phyloP scores from a whole-genome alignment of 306 rosid genomes.

The Chamaecrista fasciculata region DNA sequence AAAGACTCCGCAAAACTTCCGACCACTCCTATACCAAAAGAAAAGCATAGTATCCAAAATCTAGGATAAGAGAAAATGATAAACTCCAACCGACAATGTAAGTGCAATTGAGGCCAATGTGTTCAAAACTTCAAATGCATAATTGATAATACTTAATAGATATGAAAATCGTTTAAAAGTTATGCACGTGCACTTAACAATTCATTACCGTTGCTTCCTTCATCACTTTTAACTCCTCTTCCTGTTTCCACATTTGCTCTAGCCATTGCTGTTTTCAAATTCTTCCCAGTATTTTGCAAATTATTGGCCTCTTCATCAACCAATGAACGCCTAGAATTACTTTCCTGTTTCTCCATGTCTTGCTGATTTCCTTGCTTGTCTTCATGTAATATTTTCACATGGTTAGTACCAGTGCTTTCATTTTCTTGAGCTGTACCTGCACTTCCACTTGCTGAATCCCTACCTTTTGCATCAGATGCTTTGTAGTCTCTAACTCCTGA shows the following conservation, averaged over 20 bases:
- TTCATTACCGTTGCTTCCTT: slow-evolving; percentile 47
- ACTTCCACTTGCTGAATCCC: slow-evolving; percentile 11
- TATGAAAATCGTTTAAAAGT: slow-evolving; percentile 18
- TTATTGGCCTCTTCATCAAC: slow-evolving; percentile 7
- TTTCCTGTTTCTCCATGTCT: slow-evolving; percentile 17
- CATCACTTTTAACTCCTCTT: slow-evolving; percentile 22
- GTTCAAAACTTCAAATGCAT: too few species aligned
- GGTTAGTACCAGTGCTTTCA: slow-evolving; percentile 33
- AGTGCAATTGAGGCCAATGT: background rate
- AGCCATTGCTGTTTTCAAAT: slow-evolving; percentile 30
- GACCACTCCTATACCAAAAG: slow-evolving; percentile 4
- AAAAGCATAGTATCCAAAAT: background rate
- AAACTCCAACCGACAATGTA: slow-evolving; percentile 11
- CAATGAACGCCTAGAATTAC: slow-evolving; percentile 16
- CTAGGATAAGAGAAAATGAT: background rate
- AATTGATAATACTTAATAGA: slow-evolving; percentile 13
- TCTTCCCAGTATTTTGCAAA: slow-evolving; percentile 24
- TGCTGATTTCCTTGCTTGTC: slow-evolving; percentile 23
- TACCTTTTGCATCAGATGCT: slow-evolving; percentile 28
- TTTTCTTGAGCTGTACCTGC: background rate
- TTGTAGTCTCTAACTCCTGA: slow-evolving; percentile 33
- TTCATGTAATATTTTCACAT: slow-evolving; percentile 2
- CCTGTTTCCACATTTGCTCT: slow-evolving; percentile 23
- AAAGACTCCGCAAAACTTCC: too few species aligned
- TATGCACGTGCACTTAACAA: slow-evolving; percentile 16